Evolutionary conservation across 2,329 filamentous ascomycete genomes (phyloP).

Genomic region (Knufia petricola): DNA sequence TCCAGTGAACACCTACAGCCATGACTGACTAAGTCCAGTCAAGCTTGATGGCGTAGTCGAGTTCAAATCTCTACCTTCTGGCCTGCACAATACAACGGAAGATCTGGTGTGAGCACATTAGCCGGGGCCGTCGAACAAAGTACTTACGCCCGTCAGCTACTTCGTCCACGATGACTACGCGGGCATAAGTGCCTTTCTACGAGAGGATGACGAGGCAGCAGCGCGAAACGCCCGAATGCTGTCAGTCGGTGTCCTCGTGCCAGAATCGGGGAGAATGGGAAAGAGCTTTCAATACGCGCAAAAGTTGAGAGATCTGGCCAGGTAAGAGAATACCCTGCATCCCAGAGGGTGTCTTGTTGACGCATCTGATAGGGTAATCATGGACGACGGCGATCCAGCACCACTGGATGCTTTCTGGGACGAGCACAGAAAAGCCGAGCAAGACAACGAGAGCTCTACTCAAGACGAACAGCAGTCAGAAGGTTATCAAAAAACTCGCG

Average conservation of each 20-base stretch:
- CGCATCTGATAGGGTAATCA: conserved; percentile 42
- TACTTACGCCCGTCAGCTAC: conserved; percentile 50
- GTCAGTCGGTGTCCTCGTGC: conserved; percentile 80
- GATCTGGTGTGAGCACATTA: conserved; percentile 55
- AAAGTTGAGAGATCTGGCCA: conserved; percentile 62
- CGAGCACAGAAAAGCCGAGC: conserved; percentile 34
- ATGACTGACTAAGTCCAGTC: conserved; percentile 4
- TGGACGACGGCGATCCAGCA: conserved; percentile 53
- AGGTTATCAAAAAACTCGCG: conserved; percentile 27
- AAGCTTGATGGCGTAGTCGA: conserved; percentile 67
- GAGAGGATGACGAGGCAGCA: conserved; percentile 65
- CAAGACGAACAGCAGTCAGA: conserved; percentile 21
- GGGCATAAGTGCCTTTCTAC: conserved; percentile 85
- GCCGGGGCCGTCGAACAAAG: not conserved
- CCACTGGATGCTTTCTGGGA: conserved; percentile 76
- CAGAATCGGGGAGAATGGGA: conserved; percentile 75
- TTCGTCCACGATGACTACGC: conserved; percentile 80
- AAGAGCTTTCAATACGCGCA: conserved; percentile 83
- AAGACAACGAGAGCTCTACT: conserved; percentile 21
- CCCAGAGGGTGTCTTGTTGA: too few species aligned
- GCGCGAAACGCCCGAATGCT: conserved; percentile 87
- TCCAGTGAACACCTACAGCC: not conserved
- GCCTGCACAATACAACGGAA: conserved; percentile 75
- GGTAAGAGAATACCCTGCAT: conserved; percentile 45
- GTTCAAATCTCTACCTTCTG: conserved; percentile 92